Conservation (phyloP, 176 grass and related monocot species). For the Phyllostachys edulis region DNA sequence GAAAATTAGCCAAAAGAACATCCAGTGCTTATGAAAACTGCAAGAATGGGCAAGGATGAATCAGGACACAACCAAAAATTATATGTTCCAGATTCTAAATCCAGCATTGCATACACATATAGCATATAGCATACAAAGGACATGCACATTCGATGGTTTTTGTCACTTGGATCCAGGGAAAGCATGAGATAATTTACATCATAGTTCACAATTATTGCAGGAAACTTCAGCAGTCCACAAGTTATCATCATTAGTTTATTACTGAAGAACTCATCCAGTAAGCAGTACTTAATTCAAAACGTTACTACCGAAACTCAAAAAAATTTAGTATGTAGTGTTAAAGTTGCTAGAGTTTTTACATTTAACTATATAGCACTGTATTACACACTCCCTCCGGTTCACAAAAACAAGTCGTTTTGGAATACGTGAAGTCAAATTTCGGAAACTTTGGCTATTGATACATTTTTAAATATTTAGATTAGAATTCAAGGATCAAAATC, state of each 20-base stretch:
- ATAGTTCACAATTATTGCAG: neutral
- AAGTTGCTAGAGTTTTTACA: neutral
- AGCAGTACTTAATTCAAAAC: neutral
- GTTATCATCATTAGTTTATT: neutral
- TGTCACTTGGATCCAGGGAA: neutral
- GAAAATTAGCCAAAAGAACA: conserved; percentile 25
- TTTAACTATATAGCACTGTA: neutral
- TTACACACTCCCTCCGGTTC: too few species aligned
- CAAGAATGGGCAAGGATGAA: neutral
- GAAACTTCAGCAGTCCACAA: neutral
- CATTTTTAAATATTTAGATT: too few species aligned
- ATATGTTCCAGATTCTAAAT: conserved; percentile 2
- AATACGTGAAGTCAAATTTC: too few species aligned
- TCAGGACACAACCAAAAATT: neutral
- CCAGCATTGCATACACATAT: neutral
- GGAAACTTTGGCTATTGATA: too few species aligned
- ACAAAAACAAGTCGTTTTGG: too few species aligned
- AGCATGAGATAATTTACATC: neutral
- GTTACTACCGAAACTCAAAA: neutral
- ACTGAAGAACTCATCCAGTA: neutral
- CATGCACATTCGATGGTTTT: neutral
- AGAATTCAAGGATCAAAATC: too few species aligned
- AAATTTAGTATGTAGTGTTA: neutral
- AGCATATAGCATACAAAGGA: neutral
- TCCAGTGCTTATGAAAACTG: neutral